Evolutionary conservation across 257 asterid species (phyloP).

Genomic region (Nicotiana otophora): DNA sequence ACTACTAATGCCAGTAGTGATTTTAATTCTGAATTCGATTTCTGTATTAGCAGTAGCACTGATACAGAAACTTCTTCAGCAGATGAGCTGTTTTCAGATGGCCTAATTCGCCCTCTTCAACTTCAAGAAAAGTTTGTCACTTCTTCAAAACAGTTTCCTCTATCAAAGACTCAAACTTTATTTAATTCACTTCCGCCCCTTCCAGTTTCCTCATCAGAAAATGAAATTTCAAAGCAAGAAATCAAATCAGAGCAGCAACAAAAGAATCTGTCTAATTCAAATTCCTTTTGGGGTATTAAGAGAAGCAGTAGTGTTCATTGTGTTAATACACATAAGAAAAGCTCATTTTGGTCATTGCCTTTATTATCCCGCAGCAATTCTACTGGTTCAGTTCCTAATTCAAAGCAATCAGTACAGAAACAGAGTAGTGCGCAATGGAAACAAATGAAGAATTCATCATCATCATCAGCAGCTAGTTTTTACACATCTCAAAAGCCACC

Average conservation of each 20-base stretch:
- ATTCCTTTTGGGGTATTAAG: slow-evolving; percentile 35
- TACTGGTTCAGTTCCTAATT: slow-evolving; percentile 36
- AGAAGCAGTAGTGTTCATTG: slow-evolving; percentile 43
- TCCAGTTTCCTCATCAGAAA: not conserved
- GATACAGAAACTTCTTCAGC: slow-evolving; percentile 34
- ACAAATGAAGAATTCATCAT: slow-evolving; percentile 10
- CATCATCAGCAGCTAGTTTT: slow-evolving; percentile 12
- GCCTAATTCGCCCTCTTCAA: slow-evolving; percentile 37
- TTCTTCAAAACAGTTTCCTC: slow-evolving; percentile 9
- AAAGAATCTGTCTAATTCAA: slow-evolving; percentile 25
- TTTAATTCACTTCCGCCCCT: slow-evolving; percentile 19
- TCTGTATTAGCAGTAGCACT: slow-evolving; percentile 23
- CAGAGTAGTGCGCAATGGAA: not conserved
- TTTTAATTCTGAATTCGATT: slow-evolving; percentile 30
- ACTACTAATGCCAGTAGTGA: not conserved
- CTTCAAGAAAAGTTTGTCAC: slow-evolving; percentile 32
- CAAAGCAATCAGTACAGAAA: slow-evolving; percentile 19
- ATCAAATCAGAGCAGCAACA: slow-evolving; percentile 15
- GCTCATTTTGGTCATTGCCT: slow-evolving; percentile 44
- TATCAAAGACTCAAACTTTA: slow-evolving; percentile 15
- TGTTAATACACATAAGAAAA: slow-evolving; percentile 31
- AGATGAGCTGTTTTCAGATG: slow-evolving; percentile 44
- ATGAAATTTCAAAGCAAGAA: slow-evolving; percentile 14
- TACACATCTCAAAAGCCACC: slow-evolving; percentile 43
- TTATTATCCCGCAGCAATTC: slow-evolving; percentile 40